A percentile compares a stretch with the other conserved stretches of the same genome.
Evolutionary conservation across 768 basidiomycete genomes (phyloP).

Genomic region (Lactifluus pinguis): DNA sequence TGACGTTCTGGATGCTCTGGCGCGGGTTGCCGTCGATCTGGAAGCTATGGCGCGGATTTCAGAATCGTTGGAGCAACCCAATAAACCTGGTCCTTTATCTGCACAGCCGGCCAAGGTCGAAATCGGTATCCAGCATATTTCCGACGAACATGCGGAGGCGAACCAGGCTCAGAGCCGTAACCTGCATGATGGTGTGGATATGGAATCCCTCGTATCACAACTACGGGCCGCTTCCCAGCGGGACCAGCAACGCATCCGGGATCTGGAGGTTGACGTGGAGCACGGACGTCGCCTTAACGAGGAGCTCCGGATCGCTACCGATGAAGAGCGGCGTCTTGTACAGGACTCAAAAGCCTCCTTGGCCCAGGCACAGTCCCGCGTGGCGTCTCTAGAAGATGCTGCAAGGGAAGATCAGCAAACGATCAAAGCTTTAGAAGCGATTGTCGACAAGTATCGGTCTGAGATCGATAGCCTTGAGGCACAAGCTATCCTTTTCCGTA

Average conservation of each 20-base stretch:
- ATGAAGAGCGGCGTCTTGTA: conserved; percentile 1
- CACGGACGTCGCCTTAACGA: conserved; percentile 1
- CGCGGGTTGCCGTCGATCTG: conserved; percentile 5
- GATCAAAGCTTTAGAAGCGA: conserved; percentile 1
- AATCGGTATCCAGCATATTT: conserved; percentile 1
- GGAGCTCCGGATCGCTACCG: neutral
- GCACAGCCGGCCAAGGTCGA: neutral
- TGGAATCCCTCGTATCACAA: neutral
- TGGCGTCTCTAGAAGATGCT: conserved; percentile 2
- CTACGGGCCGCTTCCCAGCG: neutral
- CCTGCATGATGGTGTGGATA: neutral
- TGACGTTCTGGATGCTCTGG: conserved; percentile 8
- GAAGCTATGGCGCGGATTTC: neutral
- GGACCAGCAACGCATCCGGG: conserved; percentile 5
- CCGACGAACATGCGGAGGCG: neutral
- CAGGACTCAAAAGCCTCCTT: conserved; percentile 1
- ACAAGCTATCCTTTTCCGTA: conserved; percentile 5
- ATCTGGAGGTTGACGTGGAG: conserved; percentile 7
- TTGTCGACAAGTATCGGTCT: neutral
- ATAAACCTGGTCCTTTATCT: neutral
- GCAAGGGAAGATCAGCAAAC: conserved; percentile 4
- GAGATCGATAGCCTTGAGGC: conserved; percentile 10
- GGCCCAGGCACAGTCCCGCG: neutral
- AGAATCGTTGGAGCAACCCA: neutral
- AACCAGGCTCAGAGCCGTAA: neutral